Percentiles rank a stretch among this genome's conserved stretches.
These are phyloP conservation scores for Brassica hybrid DNA, from an alignment of 441 rosid genomes.

Conservation along the genomic window DNA sequence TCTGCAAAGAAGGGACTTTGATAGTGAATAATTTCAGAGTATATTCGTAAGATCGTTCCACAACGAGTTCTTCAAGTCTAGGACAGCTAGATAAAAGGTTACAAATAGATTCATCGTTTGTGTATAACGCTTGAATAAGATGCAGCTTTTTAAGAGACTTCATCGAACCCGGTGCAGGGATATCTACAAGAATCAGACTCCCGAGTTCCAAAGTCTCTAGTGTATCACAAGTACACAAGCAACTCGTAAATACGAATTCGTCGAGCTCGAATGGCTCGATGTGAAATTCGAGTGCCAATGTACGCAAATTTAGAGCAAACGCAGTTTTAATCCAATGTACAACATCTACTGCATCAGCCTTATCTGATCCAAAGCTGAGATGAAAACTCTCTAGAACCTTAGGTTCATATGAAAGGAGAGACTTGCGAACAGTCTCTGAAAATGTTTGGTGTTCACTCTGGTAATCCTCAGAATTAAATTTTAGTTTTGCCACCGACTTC, in stretches of 20 bases:
- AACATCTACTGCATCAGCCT: too few species aligned
- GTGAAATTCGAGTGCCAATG: conserved; percentile 7
- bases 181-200: background rate
- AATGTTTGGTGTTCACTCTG: background rate
- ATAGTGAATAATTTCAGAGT: background rate
- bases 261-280: background rate
- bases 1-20: conserved; percentile 10
- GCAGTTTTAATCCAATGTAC: background rate
- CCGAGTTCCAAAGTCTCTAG: conserved; percentile 28
- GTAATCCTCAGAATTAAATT: background rate
- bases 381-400: too few species aligned
- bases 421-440: too few species aligned
- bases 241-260: background rate
- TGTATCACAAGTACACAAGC: conserved; percentile 8
- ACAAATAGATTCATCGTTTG: background rate
- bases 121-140: background rate
- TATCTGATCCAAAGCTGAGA: too few species aligned
- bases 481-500: conserved; percentile 1
- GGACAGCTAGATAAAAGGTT: background rate
- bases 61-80: conserved; percentile 10
- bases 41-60: background rate
- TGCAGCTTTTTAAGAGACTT: conserved; percentile 14
- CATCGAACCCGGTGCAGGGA: background rate
- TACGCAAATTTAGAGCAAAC: conserved; percentile 13
- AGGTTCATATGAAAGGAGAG: too few species aligned